Base-by-base conservation (phyloP, 805 yeast genomes). In the Ogataea glucozyma region DNA sequence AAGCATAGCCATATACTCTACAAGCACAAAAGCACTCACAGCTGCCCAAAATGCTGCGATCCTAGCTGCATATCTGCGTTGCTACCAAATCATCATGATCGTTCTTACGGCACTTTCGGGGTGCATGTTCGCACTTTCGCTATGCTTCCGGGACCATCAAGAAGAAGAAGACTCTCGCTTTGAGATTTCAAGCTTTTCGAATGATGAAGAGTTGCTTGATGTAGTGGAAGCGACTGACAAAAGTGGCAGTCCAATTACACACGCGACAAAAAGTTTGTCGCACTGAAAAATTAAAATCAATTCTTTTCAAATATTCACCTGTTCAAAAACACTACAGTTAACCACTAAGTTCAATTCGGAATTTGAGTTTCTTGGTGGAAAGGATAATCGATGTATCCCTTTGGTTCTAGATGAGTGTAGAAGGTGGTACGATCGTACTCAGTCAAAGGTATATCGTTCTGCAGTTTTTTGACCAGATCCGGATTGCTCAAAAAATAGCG, bases 401-500 rank as follows among this genome's bases (percentile, higher is more conserved):
- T 46, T 5, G 60, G 64, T 13, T 59, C 62, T 16, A 58, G 54
- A 12, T 59, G 48, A 39, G 57, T 31, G 48, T 23, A 80, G 61
- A 79, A 79, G 8, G 75, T 69, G 13, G 51, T 44, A 54, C 82
- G 68, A 55, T 77, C 68, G 53, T 78, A 79, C 23, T 60, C 49
- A 45, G 64, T 66, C 44, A 77, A 58, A 32, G 69, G 68, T 26
- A 58, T 40, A 21, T 70, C 71, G 22, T 72, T 58, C 46, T 66
- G 60, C 30, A 79, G 42, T 46, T 79, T 64, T n/a, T 61, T 52
- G 14, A 70, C 72, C 24, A 80, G 55, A 53, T 80, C 85, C 1
- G 85, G 83, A 61, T 79, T 79, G 22, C 81, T 60, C 37, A 75
- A 70, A 57, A 69, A 78, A 43, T 60, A 64, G 47, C 83, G 69